These are phyloP conservation scores for Priceomyces haplophilus DNA, from an alignment of 805 yeast genomes.

Conservation along the genomic window DNA sequence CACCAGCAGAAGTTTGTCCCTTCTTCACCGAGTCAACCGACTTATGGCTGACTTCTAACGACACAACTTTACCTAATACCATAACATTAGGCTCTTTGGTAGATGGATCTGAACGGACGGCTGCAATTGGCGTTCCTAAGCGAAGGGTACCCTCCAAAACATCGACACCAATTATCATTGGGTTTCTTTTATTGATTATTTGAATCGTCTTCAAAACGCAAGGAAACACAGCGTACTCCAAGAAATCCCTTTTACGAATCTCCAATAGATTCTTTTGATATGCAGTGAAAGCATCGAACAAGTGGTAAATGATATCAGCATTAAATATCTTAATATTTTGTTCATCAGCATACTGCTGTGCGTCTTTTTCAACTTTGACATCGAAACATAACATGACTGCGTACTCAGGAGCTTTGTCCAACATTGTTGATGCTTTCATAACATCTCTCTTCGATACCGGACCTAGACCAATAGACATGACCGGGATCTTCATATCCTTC, in stretches of 20 bases:
- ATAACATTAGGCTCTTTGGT: slow-evolving; percentile 71
- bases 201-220: slow-evolving; percentile 92
- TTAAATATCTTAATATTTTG: slow-evolving; percentile 88
- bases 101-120: slow-evolving; percentile 83
- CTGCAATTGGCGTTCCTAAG: slow-evolving; percentile 93
- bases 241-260: slow-evolving; percentile 82
- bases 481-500: slow-evolving; percentile 98
- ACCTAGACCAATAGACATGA: slow-evolving; percentile 96
- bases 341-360: slow-evolving; percentile 95
- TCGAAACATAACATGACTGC: slow-evolving; percentile 99
- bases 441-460: slow-evolving; percentile 98
- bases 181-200: slow-evolving; percentile 96
- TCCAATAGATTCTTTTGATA: slow-evolving; percentile 88
- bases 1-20: slow-evolving; percentile 97
- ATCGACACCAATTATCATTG: slow-evolving; percentile 99
- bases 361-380: slow-evolving; percentile 95
- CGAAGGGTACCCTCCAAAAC: slow-evolving; percentile 87
- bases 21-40: slow-evolving; percentile 75
- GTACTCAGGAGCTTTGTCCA: slow-evolving; percentile 90
- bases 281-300: slow-evolving; percentile 91
- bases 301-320: slow-evolving; percentile 94
- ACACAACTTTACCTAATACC: slow-evolving; percentile 81
- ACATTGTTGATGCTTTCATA: slow-evolving; percentile 95
- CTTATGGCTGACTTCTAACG: slow-evolving; percentile 96
- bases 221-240: slow-evolving; percentile 90